These are phyloP conservation scores for Phaeolepiota aurea DNA, from an alignment of 768 basidiomycete species.

Conservation along the genomic window DNA sequence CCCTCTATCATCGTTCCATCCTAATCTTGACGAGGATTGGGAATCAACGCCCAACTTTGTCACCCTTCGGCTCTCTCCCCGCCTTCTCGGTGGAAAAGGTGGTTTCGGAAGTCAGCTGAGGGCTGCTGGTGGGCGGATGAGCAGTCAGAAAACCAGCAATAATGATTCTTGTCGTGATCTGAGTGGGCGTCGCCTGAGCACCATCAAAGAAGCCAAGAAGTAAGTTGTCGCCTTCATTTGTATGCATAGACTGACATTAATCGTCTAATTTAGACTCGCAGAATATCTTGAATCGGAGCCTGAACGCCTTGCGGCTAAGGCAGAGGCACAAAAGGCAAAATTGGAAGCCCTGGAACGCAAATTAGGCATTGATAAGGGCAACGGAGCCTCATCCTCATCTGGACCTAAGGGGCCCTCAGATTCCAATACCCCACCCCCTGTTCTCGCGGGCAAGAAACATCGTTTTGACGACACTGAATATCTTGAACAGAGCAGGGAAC, in stretches of 20 bases:
- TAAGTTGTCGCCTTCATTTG: constrained; percentile 23
- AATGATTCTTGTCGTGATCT: constrained; percentile 94
- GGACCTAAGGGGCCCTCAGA: constrained; percentile 17
- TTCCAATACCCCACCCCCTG: constrained; percentile 28
- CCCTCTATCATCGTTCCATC: constrained; percentile 18
- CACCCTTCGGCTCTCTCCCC: constrained; percentile 65
- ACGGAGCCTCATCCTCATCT: constrained; percentile 13
- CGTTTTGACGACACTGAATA: constrained; percentile 90
- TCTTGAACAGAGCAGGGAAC: constrained; percentile 83
- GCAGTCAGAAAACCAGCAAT: constrained; percentile 89
- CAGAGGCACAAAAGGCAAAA: constrained; percentile 73
- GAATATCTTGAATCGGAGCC: constrained; percentile 84
- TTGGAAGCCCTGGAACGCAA: constrained; percentile 80
- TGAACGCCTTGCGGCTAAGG: constrained; percentile 67
- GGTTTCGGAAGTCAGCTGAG: constrained; percentile 95
- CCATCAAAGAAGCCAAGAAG: constrained; percentile 96
- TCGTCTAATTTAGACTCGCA: constrained; percentile 46
- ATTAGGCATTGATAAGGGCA: constrained; percentile 54
- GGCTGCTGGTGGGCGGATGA: constrained; percentile 97
- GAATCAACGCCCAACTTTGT: constrained; percentile 29
- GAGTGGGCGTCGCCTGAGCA: constrained; percentile 81
- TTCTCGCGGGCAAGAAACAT: constrained; percentile 70
- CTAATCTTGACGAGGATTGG: constrained; percentile 7
- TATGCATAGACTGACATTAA: neutral
- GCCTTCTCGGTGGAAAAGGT: constrained; percentile 66